Percentiles rank a stretch among this genome's conserved stretches.
phyloP scores from a whole-genome alignment of 352 stramenopile genomes.

The Hyphochytrium catenoides region DNA sequence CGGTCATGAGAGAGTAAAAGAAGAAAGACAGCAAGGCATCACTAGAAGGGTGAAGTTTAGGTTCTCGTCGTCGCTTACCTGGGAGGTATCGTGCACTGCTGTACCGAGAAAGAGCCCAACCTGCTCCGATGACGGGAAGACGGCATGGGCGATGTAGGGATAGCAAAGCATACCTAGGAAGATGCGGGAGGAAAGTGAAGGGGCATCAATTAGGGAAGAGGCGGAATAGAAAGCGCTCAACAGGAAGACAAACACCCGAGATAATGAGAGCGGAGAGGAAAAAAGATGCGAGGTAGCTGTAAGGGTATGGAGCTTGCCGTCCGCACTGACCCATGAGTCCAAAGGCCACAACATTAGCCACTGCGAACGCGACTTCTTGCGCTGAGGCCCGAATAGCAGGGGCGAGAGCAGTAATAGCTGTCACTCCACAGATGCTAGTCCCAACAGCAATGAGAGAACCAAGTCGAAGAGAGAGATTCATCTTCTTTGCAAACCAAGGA shows the following conservation, averaged over 20 bases:
- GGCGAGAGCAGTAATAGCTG: slow-evolving; percentile 19
- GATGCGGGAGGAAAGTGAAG: too few species aligned
- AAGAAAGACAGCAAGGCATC: too few species aligned
- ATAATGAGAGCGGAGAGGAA: too few species aligned
- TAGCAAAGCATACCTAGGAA: slow-evolving; percentile 22
- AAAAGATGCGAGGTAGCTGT: too few species aligned
- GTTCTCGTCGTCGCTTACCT: too few species aligned
- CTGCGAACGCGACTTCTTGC: slow-evolving; percentile 17
- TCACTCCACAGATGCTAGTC: slow-evolving; percentile 24
- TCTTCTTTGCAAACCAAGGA: slow-evolving; percentile 10
- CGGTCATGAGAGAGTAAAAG: too few species aligned
- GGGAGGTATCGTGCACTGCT: slow-evolving; percentile 19
- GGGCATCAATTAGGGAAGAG: too few species aligned
- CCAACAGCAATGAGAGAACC: slow-evolving; percentile 16
- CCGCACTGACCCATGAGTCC: too few species aligned
- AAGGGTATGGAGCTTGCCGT: too few species aligned
- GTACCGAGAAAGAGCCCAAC: slow-evolving; percentile 20
- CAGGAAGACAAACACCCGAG: too few species aligned
- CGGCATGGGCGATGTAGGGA: slow-evolving; percentile 16
- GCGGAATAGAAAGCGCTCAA: too few species aligned
- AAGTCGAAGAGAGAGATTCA: slow-evolving; percentile 6
- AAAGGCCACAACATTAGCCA: slow-evolving; percentile 25
- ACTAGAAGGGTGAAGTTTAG: too few species aligned
- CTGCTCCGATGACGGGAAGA: slow-evolving; percentile 13
- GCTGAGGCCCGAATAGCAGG: slow-evolving; percentile 18